Evolutionary conservation across 768 basidiomycete species (phyloP), one percentile per base, ranked within the genome.

Genomic region (Boletus reticuloceps): DNA sequence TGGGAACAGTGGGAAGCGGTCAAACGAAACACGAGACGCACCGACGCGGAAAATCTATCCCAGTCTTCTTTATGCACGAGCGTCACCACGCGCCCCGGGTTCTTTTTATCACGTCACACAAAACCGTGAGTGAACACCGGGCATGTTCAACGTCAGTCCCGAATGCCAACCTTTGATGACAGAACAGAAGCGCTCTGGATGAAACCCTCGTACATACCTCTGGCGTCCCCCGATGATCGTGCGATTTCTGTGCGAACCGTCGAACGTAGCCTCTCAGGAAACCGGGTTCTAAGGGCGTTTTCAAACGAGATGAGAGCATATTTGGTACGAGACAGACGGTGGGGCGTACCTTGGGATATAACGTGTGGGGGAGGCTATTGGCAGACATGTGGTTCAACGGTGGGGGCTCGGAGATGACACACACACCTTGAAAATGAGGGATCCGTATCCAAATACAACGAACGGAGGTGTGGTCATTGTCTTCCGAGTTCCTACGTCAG

Each of bases 371-470:
- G 91, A 31, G 91, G 91, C 93, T 95, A 48, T 53, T 17, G 32
- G 38, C 14, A 29, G 12, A 22, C n/a, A 29, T 7, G 29, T 6
- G 29, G 16, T 39, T 47, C 32, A 50, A 20, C 42, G 17, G 1
- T 27, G 22, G 10, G 9, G 14, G n/a, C n/a, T n/a, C 17, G 38
- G 4, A 17, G n/a, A 17, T 14, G 16, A 8, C 1, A 14, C 25
- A 47, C 48, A 3, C 19, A 47, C 93, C 81, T 93, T 95, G 81
- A 89, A 96, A 54, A 96, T 94, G 39, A 97, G 79, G 7, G 91
- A 94, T 12, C 94, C 94, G 62, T 97, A 97, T 31, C 93, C 93
- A 62, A 96, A 97, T 13, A 96, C 89, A 50, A 90, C 77, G 67
- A 86, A 94, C 20, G 74, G 71, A 56, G 57, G 40, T 47, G 32